Percentiles rank a stretch among this genome's conserved stretches.
These are phyloP conservation scores for Apiotrichum gamsii DNA, from an alignment of 1,284 basidiomycete species.

Conservation along the genomic window DNA sequence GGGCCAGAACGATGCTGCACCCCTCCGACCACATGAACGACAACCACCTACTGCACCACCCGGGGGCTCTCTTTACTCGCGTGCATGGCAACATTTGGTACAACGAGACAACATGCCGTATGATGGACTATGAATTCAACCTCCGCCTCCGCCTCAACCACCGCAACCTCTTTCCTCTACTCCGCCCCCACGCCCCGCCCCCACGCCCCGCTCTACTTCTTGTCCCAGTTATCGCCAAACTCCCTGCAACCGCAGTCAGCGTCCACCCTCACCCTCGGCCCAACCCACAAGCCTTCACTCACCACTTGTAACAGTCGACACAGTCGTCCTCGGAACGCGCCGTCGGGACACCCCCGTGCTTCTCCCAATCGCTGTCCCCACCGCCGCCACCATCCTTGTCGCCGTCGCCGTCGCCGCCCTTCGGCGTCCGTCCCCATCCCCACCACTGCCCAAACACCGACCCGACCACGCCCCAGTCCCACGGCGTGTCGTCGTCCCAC, in stretches of 20 bases:
- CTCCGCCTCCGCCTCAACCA: no score
- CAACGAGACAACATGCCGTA: no score
- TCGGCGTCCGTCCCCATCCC: slow-evolving; percentile 12
- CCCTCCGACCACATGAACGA: no score
- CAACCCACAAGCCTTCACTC: slow-evolving; percentile 24
- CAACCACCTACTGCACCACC: no score
- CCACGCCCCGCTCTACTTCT: no score
- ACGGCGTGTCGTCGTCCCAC: not conserved
- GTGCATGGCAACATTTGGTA: no score
- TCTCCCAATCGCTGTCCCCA: slow-evolving; percentile 31
- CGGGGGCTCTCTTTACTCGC: no score
- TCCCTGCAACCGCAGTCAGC: slow-evolving; percentile 9
- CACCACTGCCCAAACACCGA: slow-evolving; percentile 5
- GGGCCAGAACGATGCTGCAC: no score
- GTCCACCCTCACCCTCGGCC: not conserved
- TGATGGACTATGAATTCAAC: no score
- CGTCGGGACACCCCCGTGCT: slow-evolving; percentile 45
- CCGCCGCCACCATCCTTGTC: slow-evolving; percentile 52
- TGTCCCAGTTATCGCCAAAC: slow-evolving; percentile 36
- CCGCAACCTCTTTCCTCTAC: no score
- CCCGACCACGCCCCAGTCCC: slow-evolving; percentile 5
- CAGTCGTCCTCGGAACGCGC: slow-evolving; percentile 41
- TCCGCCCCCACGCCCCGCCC: no score
- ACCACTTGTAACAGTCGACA: slow-evolving; percentile 48
- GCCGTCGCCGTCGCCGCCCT: slow-evolving; percentile 4